Conservation (phyloP, 1,284 basidiomycete genomes). For the Ceratobasidium sp. region DNA sequence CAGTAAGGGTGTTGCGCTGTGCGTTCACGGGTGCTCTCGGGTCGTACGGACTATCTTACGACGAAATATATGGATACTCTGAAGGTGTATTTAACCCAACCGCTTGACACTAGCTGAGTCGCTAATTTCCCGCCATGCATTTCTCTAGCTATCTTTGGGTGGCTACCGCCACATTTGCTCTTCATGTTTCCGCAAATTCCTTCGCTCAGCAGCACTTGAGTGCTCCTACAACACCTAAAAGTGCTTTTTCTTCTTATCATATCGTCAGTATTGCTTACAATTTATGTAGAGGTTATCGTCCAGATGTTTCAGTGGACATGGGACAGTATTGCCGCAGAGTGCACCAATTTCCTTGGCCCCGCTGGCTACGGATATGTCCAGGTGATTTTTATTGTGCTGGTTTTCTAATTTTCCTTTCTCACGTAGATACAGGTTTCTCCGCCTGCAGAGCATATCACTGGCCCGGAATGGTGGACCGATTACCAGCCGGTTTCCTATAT, state of each 20-base stretch:
- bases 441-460: conserved; percentile 42
- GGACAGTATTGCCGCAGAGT: conserved; percentile 68
- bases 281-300: conserved; percentile 55
- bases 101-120: no score
- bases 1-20: not conserved
- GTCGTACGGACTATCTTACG: not conserved
- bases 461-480: conserved; percentile 45
- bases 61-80: no score
- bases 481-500: conserved; percentile 45
- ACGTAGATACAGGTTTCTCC: conserved; percentile 35
- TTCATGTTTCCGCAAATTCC: not conserved
- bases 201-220: not conserved
- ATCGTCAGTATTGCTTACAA: not conserved
- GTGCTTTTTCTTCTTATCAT: not conserved
- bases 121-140: not conserved
- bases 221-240: not conserved
- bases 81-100: no score
- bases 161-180: not conserved
- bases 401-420: no score
- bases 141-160: not conserved
- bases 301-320: conserved; percentile 64
- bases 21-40: not conserved
- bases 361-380: no score
- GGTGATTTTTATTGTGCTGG: no score
- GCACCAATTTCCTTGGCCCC: conserved; percentile 69